Evolutionary conservation across 768 basidiomycete species (phyloP).

Genomic region (Leucocoprinus birnbaumii): DNA sequence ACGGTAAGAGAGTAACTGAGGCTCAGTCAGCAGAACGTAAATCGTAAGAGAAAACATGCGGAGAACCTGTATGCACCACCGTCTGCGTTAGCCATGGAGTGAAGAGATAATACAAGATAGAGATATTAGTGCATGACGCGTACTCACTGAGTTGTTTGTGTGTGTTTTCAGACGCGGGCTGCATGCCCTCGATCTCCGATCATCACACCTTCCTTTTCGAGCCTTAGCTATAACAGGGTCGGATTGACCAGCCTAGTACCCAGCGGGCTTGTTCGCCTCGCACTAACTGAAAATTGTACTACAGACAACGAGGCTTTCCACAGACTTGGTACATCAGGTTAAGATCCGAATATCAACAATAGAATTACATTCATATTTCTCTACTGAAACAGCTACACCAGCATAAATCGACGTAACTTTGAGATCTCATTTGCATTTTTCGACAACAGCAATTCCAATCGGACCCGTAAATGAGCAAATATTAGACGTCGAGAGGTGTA

Average conservation of each 20-base stretch:
- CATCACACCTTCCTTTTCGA: background rate
- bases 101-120: slow-evolving; percentile 16
- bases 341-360: background rate
- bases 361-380: background rate
- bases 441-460: slow-evolving; percentile 12
- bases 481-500: slow-evolving; percentile 50
- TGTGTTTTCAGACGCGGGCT: slow-evolving; percentile 4
- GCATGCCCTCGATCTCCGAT: slow-evolving; percentile 6
- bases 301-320: slow-evolving; percentile 1
- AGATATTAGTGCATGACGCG: slow-evolving; percentile 20
- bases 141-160: slow-evolving; percentile 14
- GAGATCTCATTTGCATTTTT: slow-evolving; percentile 1
- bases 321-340: background rate
- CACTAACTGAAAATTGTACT: background rate
- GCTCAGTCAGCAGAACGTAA: slow-evolving; percentile 12
- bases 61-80: slow-evolving; percentile 75
- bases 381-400: background rate
- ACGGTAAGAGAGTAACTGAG: slow-evolving; percentile 96
- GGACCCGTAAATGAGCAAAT: slow-evolving; percentile 10
- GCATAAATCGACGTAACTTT: background rate
- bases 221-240: background rate
- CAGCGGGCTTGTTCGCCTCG: background rate
- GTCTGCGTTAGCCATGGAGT: slow-evolving; percentile 74
- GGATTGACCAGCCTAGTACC: background rate
- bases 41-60: slow-evolving; percentile 9